Conservation (phyloP, 1,139 yeast genomes). For the Protomyces inouyei region DNA sequence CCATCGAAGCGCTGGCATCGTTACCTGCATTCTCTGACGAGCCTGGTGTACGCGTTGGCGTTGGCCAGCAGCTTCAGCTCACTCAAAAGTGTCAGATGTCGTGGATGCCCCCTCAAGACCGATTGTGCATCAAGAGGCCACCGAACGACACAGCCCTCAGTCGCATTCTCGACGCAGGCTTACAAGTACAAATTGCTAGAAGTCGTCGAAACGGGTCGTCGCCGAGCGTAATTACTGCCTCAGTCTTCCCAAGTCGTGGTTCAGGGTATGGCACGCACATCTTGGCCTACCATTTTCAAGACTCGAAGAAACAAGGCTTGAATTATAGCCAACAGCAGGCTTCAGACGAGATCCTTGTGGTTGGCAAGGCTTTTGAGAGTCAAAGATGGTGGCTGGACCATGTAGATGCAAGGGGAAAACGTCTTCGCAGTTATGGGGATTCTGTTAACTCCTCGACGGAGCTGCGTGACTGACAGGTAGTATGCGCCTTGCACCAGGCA, state of each 20-base stretch:
- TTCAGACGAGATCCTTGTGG: no score
- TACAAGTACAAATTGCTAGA: neutral
- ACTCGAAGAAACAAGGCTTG: neutral
- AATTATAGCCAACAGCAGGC: no score
- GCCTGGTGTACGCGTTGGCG: neutral
- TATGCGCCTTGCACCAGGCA: no score
- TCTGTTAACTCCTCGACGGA: no score
- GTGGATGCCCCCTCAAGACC: neutral
- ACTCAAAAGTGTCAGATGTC: neutral
- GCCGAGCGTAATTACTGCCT: neutral
- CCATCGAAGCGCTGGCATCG: neutral
- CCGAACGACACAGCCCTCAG: neutral
- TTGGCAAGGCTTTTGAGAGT: no score
- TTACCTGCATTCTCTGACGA: neutral
- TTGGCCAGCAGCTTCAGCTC: neutral
- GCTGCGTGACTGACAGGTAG: no score
- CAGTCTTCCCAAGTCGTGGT: neutral
- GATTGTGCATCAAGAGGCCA: neutral
- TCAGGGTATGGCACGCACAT: neutral
- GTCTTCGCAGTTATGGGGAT: no score
- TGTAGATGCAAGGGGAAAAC: no score
- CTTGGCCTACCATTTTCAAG: constrained; percentile 1
- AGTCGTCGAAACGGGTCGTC: neutral
- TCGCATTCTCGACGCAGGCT: neutral
- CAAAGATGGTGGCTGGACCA: no score